Percentiles rank a stretch among this genome's conserved stretches.
Evolutionary conservation across 805 yeast genomes (phyloP).

Genomic region (Candida railenensis): DNA sequence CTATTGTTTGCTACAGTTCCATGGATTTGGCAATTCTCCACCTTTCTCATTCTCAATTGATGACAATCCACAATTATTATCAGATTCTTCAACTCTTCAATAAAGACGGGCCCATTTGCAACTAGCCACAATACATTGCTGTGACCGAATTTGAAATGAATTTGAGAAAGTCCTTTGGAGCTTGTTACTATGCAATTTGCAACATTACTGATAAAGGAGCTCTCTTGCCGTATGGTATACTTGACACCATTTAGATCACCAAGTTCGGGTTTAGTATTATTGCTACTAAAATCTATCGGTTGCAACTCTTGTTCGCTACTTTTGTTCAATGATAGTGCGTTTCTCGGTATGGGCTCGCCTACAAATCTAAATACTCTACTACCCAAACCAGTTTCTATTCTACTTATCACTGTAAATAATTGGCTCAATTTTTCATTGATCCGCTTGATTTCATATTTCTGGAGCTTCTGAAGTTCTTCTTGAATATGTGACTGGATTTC

Average conservation of each 20-base stretch:
- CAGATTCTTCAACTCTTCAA: constrained; percentile 19
- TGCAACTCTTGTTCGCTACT: neutral
- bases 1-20: constrained; percentile 19
- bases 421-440: neutral
- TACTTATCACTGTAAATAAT: neutral
- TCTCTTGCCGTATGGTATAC: neutral
- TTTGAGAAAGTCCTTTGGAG: constrained; percentile 13
- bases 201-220: neutral
- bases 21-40: constrained; percentile 13
- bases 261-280: neutral
- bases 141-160: constrained; percentile 19
- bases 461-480: neutral
- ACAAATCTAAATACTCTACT: neutral
- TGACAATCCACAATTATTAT: constrained; percentile 23
- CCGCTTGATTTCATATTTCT: neutral
- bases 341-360: constrained; percentile 7
- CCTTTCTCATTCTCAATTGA: constrained; percentile 28
- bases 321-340: no score
- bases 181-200: neutral
- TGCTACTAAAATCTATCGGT: neutral
- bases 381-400: neutral
- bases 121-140: constrained; percentile 15
- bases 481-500: neutral
- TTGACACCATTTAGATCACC: neutral
- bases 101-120: constrained; percentile 30